These are phyloP conservation scores for Verticillium zaregamsianum DNA, from an alignment of 2,329 filamentous ascomycete genomes.

Conservation along the genomic window DNA sequence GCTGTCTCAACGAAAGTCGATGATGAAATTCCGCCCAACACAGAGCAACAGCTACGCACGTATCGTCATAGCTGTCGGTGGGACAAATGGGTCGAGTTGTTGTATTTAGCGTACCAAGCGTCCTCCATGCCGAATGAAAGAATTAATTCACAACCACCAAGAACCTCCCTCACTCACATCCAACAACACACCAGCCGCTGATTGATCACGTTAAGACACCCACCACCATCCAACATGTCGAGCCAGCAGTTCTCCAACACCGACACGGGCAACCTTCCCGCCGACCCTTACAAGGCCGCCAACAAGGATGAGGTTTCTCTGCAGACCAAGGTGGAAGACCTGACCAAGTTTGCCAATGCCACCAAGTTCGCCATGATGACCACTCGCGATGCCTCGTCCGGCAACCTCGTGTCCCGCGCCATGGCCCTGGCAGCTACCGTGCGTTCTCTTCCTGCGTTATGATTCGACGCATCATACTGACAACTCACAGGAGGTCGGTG, in stretches of 20 bases:
- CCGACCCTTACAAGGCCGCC: slow-evolving; percentile 72
- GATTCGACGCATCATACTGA: slow-evolving; percentile 3
- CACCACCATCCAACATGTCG: not conserved
- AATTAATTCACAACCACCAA: no score
- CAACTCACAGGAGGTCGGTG: slow-evolving; percentile 61
- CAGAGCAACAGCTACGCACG: not conserved
- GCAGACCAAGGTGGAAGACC: slow-evolving; percentile 71
- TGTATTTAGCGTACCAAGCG: not conserved
- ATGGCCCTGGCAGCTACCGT: slow-evolving; percentile 83
- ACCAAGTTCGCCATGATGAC: slow-evolving; percentile 90
- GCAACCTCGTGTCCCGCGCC: slow-evolving; percentile 71
- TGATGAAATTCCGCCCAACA: not conserved
- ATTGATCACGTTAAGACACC: not conserved
- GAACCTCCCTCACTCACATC: no score
- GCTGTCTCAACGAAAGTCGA: not conserved
- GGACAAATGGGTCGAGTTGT: not conserved
- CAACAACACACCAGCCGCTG: no score
- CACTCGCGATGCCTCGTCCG: slow-evolving; percentile 61
- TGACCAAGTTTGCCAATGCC: slow-evolving; percentile 64
- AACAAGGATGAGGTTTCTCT: slow-evolving; percentile 62
- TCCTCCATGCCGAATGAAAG: not conserved
- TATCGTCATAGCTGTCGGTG: not conserved
- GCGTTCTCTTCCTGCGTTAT: slow-evolving; percentile 16
- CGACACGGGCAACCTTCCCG: slow-evolving; percentile 56
- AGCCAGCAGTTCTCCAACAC: slow-evolving; percentile 50